Evolutionary conservation across 495 filamentous ascomycete species (phyloP).

Genomic region (Articulospora tetracladia): DNA sequence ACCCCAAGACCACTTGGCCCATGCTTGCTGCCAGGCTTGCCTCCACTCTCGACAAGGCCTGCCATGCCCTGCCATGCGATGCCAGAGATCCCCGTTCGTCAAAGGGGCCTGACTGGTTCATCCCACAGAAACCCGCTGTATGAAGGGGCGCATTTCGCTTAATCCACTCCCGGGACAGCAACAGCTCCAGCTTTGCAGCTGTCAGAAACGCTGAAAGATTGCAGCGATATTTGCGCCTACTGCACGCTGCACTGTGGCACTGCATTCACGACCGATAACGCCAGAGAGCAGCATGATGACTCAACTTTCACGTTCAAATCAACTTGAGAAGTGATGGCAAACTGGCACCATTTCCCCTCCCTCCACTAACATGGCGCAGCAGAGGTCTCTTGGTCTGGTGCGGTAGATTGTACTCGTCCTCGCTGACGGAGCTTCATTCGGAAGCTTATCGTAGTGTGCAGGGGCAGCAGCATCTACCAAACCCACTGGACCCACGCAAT

Average conservation of each 20-base stretch:
- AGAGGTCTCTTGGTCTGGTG: neutral
- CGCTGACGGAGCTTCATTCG: neutral
- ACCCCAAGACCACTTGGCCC: neutral
- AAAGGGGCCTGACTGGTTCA: neutral
- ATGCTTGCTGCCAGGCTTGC: neutral
- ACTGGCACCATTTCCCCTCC: neutral
- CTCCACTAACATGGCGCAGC: neutral
- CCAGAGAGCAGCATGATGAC: neutral
- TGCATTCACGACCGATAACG: neutral
- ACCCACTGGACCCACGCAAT: neutral
- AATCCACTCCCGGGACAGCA: neutral
- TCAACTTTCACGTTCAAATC: no score
- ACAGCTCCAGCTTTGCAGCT: neutral
- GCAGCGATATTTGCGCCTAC: neutral
- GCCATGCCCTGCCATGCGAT: neutral
- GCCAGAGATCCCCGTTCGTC: neutral
- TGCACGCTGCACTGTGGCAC: neutral
- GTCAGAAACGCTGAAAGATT: neutral
- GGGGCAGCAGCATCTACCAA: neutral
- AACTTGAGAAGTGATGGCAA: neutral
- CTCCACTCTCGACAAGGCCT: no score
- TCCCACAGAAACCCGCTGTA: slow-evolving; percentile 1
- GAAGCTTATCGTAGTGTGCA: neutral
- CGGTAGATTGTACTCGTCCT: neutral
- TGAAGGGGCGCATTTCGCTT: slow-evolving; percentile 9